phyloP scores from a whole-genome alignment of 805 yeast genomes.

The Zygotorulaspora sp. region DNA sequence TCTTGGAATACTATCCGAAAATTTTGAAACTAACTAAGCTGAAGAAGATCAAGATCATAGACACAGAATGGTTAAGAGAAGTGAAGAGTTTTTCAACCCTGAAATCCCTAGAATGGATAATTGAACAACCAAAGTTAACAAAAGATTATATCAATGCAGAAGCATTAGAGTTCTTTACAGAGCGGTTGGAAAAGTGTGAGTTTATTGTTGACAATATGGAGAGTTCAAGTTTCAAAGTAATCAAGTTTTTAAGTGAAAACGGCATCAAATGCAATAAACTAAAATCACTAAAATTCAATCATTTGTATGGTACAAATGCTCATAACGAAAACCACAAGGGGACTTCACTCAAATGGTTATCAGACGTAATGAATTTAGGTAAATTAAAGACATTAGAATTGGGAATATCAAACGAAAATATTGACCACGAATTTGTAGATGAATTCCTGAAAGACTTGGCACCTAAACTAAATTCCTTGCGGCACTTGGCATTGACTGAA shows the following conservation, averaged over 20 bases:
- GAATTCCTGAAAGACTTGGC: slow-evolving; percentile 40
- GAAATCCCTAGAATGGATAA: slow-evolving; percentile 14
- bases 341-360: slow-evolving; percentile 32
- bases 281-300: slow-evolving; percentile 38
- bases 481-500: slow-evolving; percentile 33
- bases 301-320: slow-evolving; percentile 45
- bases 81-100: slow-evolving; percentile 11
- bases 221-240: slow-evolving; percentile 36
- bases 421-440: slow-evolving; percentile 43
- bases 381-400: slow-evolving; percentile 44
- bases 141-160: slow-evolving; percentile 3
- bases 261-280: slow-evolving; percentile 22
- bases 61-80: slow-evolving; percentile 11
- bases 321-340: slow-evolving; percentile 36
- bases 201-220: slow-evolving; percentile 36
- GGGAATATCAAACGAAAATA: slow-evolving; percentile 49
- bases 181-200: slow-evolving; percentile 20
- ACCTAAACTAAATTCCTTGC: slow-evolving; percentile 28
- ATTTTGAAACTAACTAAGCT: slow-evolving; percentile 11
- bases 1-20: slow-evolving; percentile 12
- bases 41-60: slow-evolving; percentile 12
- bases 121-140: slow-evolving; percentile 9
- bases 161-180: slow-evolving; percentile 7
- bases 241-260: slow-evolving; percentile 24
- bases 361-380: slow-evolving; percentile 30